Base-by-base conservation (phyloP, 345 rosid genomes). In the Acer campestre region DNA sequence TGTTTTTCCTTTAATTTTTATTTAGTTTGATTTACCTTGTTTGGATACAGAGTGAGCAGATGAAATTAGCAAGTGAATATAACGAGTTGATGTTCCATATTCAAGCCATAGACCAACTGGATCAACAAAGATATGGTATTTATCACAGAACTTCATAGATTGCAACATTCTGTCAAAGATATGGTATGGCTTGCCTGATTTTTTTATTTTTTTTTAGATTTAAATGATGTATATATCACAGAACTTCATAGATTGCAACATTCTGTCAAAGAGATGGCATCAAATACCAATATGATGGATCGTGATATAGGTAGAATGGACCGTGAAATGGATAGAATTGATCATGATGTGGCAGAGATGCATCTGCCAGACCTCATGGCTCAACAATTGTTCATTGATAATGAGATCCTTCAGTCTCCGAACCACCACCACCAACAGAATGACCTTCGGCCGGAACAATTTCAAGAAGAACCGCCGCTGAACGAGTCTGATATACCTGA, bases 161-260 rank as follows among this genome's bases (percentile, higher is more conserved):
- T n/a, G n/a, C n/a, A n/a, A n/a, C n/a, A n/a, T n/a, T n/a, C n/a
- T n/a, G n/a, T n/a, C 46, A 7, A 7, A 42, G 10, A 9, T 7
- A 42, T 9, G 46, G 10, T 13, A 20, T 7, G 35, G 38, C 8
- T 61, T n/a, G 46, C 61, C 23, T 16, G 22, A 14, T 13, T 61
- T 25, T 56, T 2, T 53, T 73, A 0, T 3, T 56, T 6, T 55
- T 29, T 42, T 4, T 0, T 85, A 90, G 94, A 91, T 77, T 68
- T 89, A 68, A 90, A 87, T 64, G 92, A 89, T 49, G 83, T 90
- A 58, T 74, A 89, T 56, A 79, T 51, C 12, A 85, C 82, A 2
- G 94, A 90, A 79, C 86, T 86, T 18, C 91, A 81, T 61, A 82
- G 90, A 42, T 74, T 90, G 80, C 89, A 85, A 80, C 65, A 78